Evolutionary conservation across 306 rosid species (phyloP), one percentile per base, ranked within the genome.

Genomic region (Benincasa hispida): DNA sequence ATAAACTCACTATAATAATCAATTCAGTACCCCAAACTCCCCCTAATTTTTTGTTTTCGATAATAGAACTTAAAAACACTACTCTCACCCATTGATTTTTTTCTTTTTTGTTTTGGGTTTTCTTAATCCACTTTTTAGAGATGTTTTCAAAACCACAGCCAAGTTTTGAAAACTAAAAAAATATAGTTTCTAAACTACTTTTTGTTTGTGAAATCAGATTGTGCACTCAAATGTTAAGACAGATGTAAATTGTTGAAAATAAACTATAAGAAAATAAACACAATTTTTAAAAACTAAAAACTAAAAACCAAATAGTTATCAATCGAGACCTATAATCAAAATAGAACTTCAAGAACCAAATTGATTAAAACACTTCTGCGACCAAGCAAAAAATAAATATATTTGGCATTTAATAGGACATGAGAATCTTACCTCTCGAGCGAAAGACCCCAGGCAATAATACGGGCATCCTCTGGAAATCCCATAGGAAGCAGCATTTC

Each of bases 401-500:
- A 8, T 68, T 22, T 41, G 12, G 55, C 17, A 68, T 24, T 22
- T 35, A 76, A 35, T 24, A 21, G 39, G 37, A 22, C 39, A 57
- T 10, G 37, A 76, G 35, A 66, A 22, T 78, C 82, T 78, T 74
- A 91, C 97, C 98, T 94, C 81, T 94, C 99, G 65, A 94, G 95
- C 79, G 99, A 94, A 81, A 92, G 97, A 6, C 99, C 97, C 96
- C 99, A 94, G 19, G 97, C 97, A 79, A 84, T 94, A 68, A 88
- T 97, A 78, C 89, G 92, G 74, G 87, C 99, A 83, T 94, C 99
- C 82, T 90, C 97, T 10, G 99, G 99, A 70, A 94, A 90, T 79
- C 97, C 97, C 99, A 94, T 94, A 5, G 99, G 97, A 82, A 81
- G 92, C 85, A 94, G 79, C 99, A 92, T 94, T 81, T 94, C 99